Base-by-base conservation (phyloP, 139 green algal genomes). In the Chlamydomonas eustigma region DNA sequence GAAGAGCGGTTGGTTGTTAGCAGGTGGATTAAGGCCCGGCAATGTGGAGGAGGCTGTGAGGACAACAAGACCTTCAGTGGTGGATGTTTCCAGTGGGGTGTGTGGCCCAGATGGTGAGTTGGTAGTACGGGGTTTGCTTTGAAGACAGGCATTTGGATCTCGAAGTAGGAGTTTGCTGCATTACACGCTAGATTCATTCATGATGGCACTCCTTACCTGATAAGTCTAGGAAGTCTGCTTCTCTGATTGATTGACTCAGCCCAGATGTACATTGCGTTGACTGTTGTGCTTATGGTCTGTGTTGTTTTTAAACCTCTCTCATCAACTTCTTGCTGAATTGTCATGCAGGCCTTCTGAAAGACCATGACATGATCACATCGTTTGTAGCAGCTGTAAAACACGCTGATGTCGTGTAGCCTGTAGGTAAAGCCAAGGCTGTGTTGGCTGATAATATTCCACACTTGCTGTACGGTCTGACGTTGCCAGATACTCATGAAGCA, bases 51-150 rank as follows among this genome's bases (percentile, higher is more conserved):
- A 83, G 0, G 92, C 91, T 8, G 84, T 92, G n/a, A 37, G 6
- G 1, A 80, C 79, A 0, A 81, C 87, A 0, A 32, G 35, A 0
- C 92, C 92, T 5, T 80, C 73, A 2, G 90, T 73, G 5, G 92
- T 97, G 81, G 92, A 97, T 71, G 92, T 95, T 6, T 93, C 90
- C 24, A 94, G 88, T 50, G 92, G 92, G 0, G 92, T 97, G 34
- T 91, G 86, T 64, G 83, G 80, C 0, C 70, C 83, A 2, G 88
- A 92, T 63, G 89, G 87, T 86, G 71, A 52, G 81, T 30, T 24
- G 3, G 5, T 28, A 2, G 68, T 3, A 58, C 12, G 44, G 18
- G 44, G 12, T 12, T 12, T 58, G 44, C 12, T 12, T 12, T 58
- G 44, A 18, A 58, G 18, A 12, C 12, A 58, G 44, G 44, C 44